Evolutionary conservation across 305 asterid species (phyloP), one percentile per base, ranked within the genome.

Genomic region (Nicotiana rustica): DNA sequence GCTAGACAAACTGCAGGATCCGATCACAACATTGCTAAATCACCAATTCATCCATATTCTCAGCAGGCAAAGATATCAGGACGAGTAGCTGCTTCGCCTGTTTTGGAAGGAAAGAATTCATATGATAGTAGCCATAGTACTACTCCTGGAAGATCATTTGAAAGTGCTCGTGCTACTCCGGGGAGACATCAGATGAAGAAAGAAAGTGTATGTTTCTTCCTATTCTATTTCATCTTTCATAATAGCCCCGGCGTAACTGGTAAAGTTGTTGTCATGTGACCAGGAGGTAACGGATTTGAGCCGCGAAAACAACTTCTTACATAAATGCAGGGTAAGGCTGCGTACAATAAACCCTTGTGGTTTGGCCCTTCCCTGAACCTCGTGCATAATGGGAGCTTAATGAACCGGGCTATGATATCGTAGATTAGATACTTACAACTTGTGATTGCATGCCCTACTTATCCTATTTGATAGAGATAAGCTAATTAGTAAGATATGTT

Each of bases 1-100:
- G n/a, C 88, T 29, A 84, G 86, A 38, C 77, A 83, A 14, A 90
- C 92, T 64, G 91, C 62, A 60, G 97, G 97, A 2, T 90, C 93
- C 0, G 95, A 93, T 49, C 88, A 85, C 62, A 87, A 92, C 83
- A 66, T 90, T 67, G 95, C 92, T 7, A 90, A 87, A 29, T 93
- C 98, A 1, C 96, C 97, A 0, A 85, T 89, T 60, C 95, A 95
- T 76, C 94, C 92, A 0, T 85, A 86, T 78, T 62, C 90, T 52
- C 92, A 87, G 79, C 92, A 86, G 79, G 91, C 84, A 0, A 93
- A 86, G 86, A 71, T 81, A 5, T 9, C 36, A 91, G 88, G 47
- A 84, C 86, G 73, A 87, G 88, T 4, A 44, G 80, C 88, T 12
- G 93, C 89, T n/a, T 91, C 97, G 15, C 97, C 95, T 36, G 89